A percentile compares a stretch with the other conserved stretches of the same genome.
Evolutionary conservation across 2,329 filamentous ascomycete genomes (phyloP).

Genomic region (Aspergillus nomiae): DNA sequence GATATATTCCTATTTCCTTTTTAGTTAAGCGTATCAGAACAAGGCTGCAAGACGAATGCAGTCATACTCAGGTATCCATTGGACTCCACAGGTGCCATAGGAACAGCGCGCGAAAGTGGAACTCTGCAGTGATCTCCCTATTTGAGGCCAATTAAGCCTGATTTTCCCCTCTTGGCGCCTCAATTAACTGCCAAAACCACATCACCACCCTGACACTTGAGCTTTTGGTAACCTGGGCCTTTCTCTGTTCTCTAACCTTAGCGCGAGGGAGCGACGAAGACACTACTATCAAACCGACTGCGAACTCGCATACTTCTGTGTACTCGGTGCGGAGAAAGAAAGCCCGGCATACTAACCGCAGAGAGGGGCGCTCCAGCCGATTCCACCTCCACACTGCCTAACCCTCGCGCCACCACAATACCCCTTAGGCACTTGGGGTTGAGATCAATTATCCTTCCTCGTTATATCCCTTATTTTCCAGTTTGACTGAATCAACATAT

Average conservation of each 20-base stretch:
- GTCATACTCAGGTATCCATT: not conserved
- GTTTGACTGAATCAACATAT: not conserved
- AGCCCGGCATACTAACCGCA: not conserved
- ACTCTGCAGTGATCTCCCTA: not conserved
- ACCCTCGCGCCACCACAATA: not conserved
- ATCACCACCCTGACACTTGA: not conserved
- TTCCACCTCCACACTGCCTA: not conserved
- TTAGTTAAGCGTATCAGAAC: not conserved
- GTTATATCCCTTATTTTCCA: not conserved
- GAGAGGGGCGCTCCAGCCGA: not conserved
- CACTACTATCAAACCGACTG: not conserved
- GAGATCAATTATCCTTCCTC: not conserved
- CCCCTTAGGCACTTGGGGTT: not conserved
- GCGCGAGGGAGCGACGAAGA: not conserved
- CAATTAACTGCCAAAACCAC: not conserved
- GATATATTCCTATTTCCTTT: not conserved
- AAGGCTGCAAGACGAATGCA: not conserved
- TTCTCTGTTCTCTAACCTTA: not conserved
- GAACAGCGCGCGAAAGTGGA: not conserved
- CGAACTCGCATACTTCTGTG: not conserved
- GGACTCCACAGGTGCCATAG: not conserved
- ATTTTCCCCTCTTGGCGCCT: not conserved
- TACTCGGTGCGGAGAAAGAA: not conserved
- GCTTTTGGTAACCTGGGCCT: not conserved
- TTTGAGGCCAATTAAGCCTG: not conserved